phyloP scores from a whole-genome alignment of 768 basidiomycete species.

The Candolleomyces eurysporus region DNA sequence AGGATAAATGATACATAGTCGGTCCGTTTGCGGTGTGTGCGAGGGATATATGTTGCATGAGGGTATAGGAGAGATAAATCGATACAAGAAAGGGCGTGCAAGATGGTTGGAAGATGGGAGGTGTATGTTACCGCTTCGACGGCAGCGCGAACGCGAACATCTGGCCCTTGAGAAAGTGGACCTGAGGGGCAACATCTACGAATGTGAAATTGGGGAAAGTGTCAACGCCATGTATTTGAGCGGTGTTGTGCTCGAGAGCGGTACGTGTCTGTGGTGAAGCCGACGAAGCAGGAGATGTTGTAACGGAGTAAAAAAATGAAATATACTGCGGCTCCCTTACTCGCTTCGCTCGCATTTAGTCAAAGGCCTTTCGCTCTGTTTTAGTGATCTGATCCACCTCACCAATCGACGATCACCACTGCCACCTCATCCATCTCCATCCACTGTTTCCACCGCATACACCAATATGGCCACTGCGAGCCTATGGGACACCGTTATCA shows the following conservation, averaged over 20 bases:
- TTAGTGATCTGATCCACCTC: too few relatives aligned
- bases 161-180: slow-evolving; percentile 57
- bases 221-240: slow-evolving; percentile 46
- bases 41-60: not conserved
- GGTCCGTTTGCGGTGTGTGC: not conserved
- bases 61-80: not conserved
- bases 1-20: not conserved
- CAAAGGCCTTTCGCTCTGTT: too few relatives aligned
- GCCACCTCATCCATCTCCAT: too few relatives aligned
- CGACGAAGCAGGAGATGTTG: slow-evolving; percentile 60
- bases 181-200: slow-evolving; percentile 26
- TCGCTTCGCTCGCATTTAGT: too few relatives aligned
- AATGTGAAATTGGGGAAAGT: slow-evolving; percentile 38
- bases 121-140: slow-evolving; percentile 52
- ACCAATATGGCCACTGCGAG: too few relatives aligned
- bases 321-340: too few relatives aligned
- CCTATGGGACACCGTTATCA: too few relatives aligned
- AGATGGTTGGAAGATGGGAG: not conserved
- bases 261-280: slow-evolving; percentile 60
- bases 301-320: too few relatives aligned
- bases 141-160: too few relatives aligned
- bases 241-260: slow-evolving; percentile 47
- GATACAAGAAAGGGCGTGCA: not conserved
- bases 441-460: too few relatives aligned
- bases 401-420: too few relatives aligned